These are phyloP conservation scores for Penicillium decumbens DNA, from an alignment of 2,329 filamentous ascomycete genomes.

Conservation along the genomic window DNA sequence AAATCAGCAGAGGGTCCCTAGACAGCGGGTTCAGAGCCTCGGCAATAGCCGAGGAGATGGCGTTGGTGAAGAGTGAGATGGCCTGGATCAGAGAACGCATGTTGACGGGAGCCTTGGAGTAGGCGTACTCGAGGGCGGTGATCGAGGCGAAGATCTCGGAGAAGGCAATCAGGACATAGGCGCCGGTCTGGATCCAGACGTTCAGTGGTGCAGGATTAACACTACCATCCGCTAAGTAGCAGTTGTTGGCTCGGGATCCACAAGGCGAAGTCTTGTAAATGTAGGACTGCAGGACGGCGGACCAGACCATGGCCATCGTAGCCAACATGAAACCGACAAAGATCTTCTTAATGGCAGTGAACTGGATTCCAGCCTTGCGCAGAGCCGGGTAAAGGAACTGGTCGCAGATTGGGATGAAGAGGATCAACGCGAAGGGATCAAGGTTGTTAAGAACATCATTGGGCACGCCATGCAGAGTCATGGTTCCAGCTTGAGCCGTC, in stretches of 20 bases:
- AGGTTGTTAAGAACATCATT: constrained; percentile 54
- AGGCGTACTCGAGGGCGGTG: constrained; percentile 69
- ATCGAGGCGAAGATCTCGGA: constrained; percentile 58
- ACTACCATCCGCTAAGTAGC: constrained; percentile 24
- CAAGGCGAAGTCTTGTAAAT: constrained; percentile 60
- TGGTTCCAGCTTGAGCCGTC: constrained; percentile 52
- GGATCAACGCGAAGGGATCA: constrained; percentile 50
- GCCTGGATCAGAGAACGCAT: constrained; percentile 70
- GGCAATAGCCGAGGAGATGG: constrained; percentile 64
- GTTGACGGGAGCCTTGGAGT: constrained; percentile 70
- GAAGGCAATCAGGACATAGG: constrained; percentile 51
- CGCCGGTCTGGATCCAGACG: constrained; percentile 53
- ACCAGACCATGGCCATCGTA: constrained; percentile 47
- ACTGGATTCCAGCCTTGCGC: constrained; percentile 44
- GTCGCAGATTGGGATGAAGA: constrained; percentile 53
- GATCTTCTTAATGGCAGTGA: constrained; percentile 54
- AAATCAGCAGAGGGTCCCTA: constrained; percentile 62
- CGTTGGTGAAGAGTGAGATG: constrained; percentile 66
- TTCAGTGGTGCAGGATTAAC: constrained; percentile 54
- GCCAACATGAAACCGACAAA: constrained; percentile 48
- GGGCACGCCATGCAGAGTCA: constrained; percentile 49
- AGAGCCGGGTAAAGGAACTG: constrained; percentile 49
- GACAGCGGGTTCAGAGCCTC: constrained; percentile 62
- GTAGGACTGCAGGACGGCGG: constrained; percentile 47
- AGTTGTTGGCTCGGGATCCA: constrained; percentile 51